These are phyloP conservation scores for Hanseniaspora opuntiae DNA, from an alignment of 805 yeast species.

Conservation along the genomic window DNA sequence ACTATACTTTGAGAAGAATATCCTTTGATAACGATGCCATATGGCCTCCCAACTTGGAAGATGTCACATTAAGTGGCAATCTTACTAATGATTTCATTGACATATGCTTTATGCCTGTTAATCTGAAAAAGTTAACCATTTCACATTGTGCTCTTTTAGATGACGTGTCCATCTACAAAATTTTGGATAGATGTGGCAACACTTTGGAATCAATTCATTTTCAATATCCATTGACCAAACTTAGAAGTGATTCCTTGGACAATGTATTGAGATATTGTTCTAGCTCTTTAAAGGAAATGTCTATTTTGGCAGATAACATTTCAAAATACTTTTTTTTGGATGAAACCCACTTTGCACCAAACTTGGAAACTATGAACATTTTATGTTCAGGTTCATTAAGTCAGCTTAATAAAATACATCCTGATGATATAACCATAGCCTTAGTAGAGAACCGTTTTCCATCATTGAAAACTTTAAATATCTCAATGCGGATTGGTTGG, in stretches of 20 bases:
- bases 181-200: constrained; percentile 53
- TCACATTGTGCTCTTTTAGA: constrained; percentile 76
- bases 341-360: constrained; percentile 32
- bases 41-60: constrained; percentile 74
- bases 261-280: constrained; percentile 53
- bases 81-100: constrained; percentile 66
- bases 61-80: constrained; percentile 76
- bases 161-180: constrained; percentile 47
- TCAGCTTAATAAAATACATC: constrained; percentile 67
- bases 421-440: constrained; percentile 79
- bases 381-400: constrained; percentile 83
- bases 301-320: constrained; percentile 67
- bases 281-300: constrained; percentile 51
- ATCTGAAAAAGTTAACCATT: constrained; percentile 59
- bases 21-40: constrained; percentile 29
- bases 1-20: constrained; percentile 10
- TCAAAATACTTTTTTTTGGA: constrained; percentile 39
- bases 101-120: constrained; percentile 55
- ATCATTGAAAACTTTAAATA: constrained; percentile 42
- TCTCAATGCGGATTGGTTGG: constrained; percentile 81
- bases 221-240: constrained; percentile 78
- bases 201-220: constrained; percentile 50
- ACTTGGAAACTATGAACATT: constrained; percentile 49
- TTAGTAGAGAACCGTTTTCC: constrained; percentile 68
- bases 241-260: constrained; percentile 59